A percentile compares a stretch with the other conserved stretches of the same genome.
Conservation (phyloP, 768 basidiomycete genomes). For the Suillus clintonianus region DNA sequence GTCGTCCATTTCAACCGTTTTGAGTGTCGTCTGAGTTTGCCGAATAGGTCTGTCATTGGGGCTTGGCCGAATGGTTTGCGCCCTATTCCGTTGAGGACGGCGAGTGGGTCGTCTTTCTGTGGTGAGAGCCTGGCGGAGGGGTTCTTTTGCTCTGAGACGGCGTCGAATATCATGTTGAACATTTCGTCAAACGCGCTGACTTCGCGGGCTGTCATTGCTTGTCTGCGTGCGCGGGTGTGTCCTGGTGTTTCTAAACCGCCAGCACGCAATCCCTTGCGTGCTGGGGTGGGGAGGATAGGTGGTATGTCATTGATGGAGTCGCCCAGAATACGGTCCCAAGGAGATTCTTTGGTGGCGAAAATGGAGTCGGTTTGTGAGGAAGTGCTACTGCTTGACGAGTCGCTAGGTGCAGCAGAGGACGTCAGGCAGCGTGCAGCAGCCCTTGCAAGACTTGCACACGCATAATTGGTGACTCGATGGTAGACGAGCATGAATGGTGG, state of each 20-base stretch:
- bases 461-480: constrained; percentile 11
- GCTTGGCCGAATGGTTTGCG: constrained; percentile 16
- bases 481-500: constrained; percentile 20
- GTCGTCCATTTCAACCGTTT: constrained; percentile 53
- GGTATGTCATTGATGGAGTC: constrained; percentile 37
- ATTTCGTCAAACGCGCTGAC: constrained; percentile 68
- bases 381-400: background rate
- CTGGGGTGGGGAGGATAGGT: constrained; percentile 22
- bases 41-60: constrained; percentile 51
- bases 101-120: background rate
- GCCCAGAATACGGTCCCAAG: constrained; percentile 59
- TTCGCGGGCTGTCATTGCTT: constrained; percentile 71
- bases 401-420: background rate
- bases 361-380: constrained; percentile 26
- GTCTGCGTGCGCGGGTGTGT: constrained; percentile 36
- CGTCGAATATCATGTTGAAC: constrained; percentile 71
- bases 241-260: background rate
- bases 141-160: constrained; percentile 39
- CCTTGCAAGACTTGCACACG: constrained; percentile 1
- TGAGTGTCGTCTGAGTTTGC: constrained; percentile 53
- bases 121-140: constrained; percentile 11
- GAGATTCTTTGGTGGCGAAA: constrained; percentile 36
- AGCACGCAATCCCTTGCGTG: constrained; percentile 16
- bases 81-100: background rate
- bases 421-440: constrained; percentile 6